phyloP scores from a whole-genome alignment of 371 early-diverging fungal genomes.

The Circinella minor region DNA sequence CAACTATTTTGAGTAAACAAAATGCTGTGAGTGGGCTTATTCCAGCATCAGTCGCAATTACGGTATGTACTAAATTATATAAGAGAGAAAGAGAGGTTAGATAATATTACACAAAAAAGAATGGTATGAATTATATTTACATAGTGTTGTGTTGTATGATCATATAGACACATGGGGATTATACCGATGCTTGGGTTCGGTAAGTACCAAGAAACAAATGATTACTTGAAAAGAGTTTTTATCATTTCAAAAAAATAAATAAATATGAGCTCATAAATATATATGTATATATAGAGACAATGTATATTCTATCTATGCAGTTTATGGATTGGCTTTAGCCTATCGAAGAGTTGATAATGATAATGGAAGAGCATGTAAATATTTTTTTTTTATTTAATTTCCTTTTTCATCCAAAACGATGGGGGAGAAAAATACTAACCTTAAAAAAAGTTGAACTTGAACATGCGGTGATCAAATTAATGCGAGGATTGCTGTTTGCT shows the following conservation, averaged over 20 bases:
- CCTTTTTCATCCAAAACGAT: not conserved
- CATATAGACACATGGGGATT: constrained; percentile 73
- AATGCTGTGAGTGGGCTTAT: constrained; percentile 88
- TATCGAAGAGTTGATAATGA: constrained; percentile 86
- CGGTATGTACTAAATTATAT: constrained; percentile 35
- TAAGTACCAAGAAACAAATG: constrained; percentile 35
- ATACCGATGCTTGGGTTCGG: constrained; percentile 93
- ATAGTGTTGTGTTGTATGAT: not conserved
- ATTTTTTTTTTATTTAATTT: not conserved
- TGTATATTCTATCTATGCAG: constrained; percentile 91
- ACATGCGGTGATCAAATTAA: constrained; percentile 81
- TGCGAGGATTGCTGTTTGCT: constrained; percentile 76
- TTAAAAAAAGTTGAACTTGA: constrained; percentile 76
- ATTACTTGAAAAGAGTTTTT: not conserved
- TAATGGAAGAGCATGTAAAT: constrained; percentile 81
- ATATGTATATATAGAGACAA: constrained; percentile 76
- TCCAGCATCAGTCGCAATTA: constrained; percentile 89
- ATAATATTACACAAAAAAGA: constrained; percentile 2
- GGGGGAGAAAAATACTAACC: not conserved
- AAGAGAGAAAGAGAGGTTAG: not conserved
- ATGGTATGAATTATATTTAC: not conserved
- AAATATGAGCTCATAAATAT: too few species aligned
- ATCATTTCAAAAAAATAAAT: too few species aligned
- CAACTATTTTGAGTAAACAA: constrained; percentile 80
- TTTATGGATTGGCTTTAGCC: constrained; percentile 85